Evolutionary conservation across 768 basidiomycete species (phyloP), one percentile per base, ranked within the genome.

Genomic region (Suillus occidentalis): DNA sequence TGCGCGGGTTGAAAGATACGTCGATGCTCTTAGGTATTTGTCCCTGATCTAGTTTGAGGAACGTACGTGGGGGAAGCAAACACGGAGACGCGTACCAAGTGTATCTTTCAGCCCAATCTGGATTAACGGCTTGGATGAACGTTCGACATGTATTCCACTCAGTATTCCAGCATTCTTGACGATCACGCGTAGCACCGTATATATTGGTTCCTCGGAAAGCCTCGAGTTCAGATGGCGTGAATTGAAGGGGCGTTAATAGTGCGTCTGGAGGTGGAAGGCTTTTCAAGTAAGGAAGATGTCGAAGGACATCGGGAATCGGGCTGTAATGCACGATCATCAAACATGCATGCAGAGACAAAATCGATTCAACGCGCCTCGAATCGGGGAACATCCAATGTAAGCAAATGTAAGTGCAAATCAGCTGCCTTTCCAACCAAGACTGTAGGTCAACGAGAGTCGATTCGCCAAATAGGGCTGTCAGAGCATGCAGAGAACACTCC

Each of bases 1-100:
- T 0, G 94, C 91, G 60, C 96, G 86, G 1, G 95, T 96, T 1
- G 93, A 93, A 43, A 94, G 79, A 72, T 92, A 88, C 0, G 91
- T 94, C 10, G 89, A 80, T 1, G 91, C 87, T 1, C 85, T 83
- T 3, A 92, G 79, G 73, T 92, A 96, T 34, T 77, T 73, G 31
- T 89, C 84, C 91, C 94, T 95, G 62, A 42, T 49, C 43, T 62
- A 59, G 63, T 63, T 53, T 68, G 62, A 65, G 22, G 56, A 62
- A 43, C 40, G 39, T 20, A 36, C 9, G 63, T 9, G 53, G 52
- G 62, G 45, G 25, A 57, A 39, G 6, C 56, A 22, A 8, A 22
- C 16, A 58, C 66, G 13, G 61, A 65, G 53, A 36, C 66, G 72
- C 85, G 68, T 61, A 92, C 94, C 93, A 95, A 9, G 87, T 89